These are phyloP conservation scores for Vitis hybrid DNA, from an alignment of 177 flowering plant species.

Conservation along the genomic window DNA sequence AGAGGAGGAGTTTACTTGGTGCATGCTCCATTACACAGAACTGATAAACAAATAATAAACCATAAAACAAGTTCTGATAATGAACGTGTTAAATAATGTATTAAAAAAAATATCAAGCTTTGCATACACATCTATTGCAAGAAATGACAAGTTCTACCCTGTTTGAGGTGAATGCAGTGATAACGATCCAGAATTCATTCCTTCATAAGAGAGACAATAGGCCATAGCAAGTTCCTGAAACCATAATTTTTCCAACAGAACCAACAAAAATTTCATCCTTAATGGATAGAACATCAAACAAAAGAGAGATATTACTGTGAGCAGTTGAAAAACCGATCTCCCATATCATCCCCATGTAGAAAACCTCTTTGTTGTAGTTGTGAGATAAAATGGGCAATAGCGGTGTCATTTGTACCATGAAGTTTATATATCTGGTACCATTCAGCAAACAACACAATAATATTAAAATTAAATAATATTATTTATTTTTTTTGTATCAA, in stretches of 20 bases:
- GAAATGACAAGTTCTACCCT: slow-evolving; percentile 60
- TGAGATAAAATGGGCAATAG: slow-evolving; percentile 52
- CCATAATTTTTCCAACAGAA: neutral
- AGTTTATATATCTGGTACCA: slow-evolving; percentile 82
- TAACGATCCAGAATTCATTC: slow-evolving; percentile 34
- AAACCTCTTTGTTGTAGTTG: slow-evolving; percentile 78
- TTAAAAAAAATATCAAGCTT: slow-evolving; percentile 57
- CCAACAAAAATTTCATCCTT: too few species aligned
- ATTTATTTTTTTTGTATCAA: too few species aligned
- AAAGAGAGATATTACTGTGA: slow-evolving; percentile 37
- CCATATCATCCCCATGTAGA: too few species aligned
- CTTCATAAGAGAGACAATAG: slow-evolving; percentile 71
- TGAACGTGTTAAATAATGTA: too few species aligned
- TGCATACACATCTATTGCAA: slow-evolving; percentile 80
- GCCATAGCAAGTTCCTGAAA: slow-evolving; percentile 80
- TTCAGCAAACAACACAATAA: too few species aligned
- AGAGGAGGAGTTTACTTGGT: slow-evolving; percentile 54
- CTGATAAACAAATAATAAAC: slow-evolving; percentile 19
- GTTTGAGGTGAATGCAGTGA: slow-evolving; percentile 53
- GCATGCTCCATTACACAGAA: slow-evolving; percentile 63
- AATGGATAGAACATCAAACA: neutral
- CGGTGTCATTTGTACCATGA: slow-evolving; percentile 65
- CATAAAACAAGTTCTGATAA: neutral
- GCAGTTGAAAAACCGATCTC: too few species aligned
- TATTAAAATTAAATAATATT: too few species aligned